phyloP scores from a whole-genome alignment of 2,329 filamentous ascomycete genomes.

The Pseudocercospora pini-densiflorae region DNA sequence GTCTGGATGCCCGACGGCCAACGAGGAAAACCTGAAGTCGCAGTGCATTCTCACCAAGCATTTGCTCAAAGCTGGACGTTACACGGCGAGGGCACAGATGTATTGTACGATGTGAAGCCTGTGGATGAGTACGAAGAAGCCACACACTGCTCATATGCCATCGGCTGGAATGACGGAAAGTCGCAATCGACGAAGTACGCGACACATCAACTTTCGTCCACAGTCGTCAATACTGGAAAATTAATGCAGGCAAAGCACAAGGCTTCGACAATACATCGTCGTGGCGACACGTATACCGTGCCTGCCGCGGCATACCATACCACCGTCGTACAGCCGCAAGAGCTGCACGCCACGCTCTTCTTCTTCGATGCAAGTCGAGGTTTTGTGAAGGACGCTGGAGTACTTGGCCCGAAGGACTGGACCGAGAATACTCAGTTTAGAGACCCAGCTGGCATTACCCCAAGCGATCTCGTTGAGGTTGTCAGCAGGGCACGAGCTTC shows the following conservation, averaged over 20 bases:
- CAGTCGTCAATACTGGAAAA: constrained; percentile 11
- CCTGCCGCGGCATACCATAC: constrained; percentile 40
- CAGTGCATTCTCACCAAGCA: constrained; percentile 44
- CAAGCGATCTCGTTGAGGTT: background rate
- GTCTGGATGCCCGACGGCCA: constrained; percentile 41
- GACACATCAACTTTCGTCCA: constrained; percentile 16
- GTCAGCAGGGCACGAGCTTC: background rate
- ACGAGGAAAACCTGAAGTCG: constrained; percentile 35
- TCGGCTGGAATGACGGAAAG: constrained; percentile 6
- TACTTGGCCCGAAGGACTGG: constrained; percentile 40
- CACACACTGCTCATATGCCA: constrained; percentile 13
- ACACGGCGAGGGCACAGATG: constrained; percentile 41
- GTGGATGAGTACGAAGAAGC: constrained; percentile 23
- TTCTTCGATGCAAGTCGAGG: constrained; percentile 44
- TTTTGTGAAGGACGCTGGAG: constrained; percentile 38
- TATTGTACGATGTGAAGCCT: constrained; percentile 30
- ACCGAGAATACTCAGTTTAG: constrained; percentile 13
- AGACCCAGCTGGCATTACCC: background rate
- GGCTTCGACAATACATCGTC: background rate
- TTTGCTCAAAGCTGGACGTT: constrained; percentile 46
- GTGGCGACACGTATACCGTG: constrained; percentile 35
- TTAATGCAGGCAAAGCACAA: constrained; percentile 2
- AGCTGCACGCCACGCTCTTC: constrained; percentile 44
- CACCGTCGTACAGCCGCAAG: constrained; percentile 35
- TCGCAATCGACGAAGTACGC: constrained; percentile 1